Evolutionary conservation across 768 basidiomycete genomes (phyloP), one percentile per base, ranked within the genome.

Genomic region (Leucocoprinus leucothites): DNA sequence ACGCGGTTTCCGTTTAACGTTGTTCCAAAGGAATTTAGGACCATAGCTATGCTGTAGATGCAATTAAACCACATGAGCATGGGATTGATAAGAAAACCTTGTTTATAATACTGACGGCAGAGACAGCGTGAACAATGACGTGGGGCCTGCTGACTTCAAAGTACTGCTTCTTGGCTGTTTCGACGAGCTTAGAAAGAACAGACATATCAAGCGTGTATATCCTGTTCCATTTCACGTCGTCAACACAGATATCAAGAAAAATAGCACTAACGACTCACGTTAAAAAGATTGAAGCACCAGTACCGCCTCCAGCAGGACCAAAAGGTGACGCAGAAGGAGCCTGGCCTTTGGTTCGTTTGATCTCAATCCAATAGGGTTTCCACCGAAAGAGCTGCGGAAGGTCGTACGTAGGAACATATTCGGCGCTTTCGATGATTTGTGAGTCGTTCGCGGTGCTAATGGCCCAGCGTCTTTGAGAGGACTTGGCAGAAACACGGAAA

Each of bases 1-100:
- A n/a, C 80, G 74, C 1, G 69, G 61, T 62, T 82, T 84, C 43
- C 70, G 70, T 56, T 80, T 80, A 9, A 76, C 71, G 24, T 66
- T 74, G 19, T 64, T 74, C 80, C 80, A 81, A 6, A 67, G 62
- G 47, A 71, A 72, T 24, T 62, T 60, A 1, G 66, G 72, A 13
- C 72, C 72, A 57, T 68, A 74, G 50, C 68, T 71, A 9, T 70
- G 66, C 74, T 75, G 62, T n/a, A 1, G 19, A 2, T 4, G 16
- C 11, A 35, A 28, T 13, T 31, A 25, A 18, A 19, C n/a, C 3
- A n/a, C 18, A n/a, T n/a, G 16, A 24, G 19, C 35, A 31, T 24
- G 16, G 2, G 57, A 53, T 31, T 11, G 47, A 51, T 16, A 42
- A 31, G 9, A 34, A 18, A 26, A 24, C 16, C 21, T 8, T 9